Conservation (phyloP, 805 yeast species). For the Komagataella mondaviorum region DNA sequence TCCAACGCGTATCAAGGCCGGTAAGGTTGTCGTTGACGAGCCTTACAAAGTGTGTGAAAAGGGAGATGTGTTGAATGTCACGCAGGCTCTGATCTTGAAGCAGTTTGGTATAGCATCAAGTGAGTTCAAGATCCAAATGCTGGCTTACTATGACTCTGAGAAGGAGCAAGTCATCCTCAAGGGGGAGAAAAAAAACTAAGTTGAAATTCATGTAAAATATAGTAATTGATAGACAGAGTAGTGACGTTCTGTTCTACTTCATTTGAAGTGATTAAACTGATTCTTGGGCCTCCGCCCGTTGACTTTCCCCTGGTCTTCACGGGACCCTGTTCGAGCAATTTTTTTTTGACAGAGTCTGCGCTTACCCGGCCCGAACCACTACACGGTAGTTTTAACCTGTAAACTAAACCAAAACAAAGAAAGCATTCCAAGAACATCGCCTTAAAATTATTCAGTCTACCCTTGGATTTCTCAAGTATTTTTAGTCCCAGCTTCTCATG, state of each 20-base stretch:
- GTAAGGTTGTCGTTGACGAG: conserved; percentile 67
- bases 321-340: neutral
- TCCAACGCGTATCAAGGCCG: conserved; percentile 83
- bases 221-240: neutral
- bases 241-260: neutral
- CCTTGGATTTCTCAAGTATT: neutral
- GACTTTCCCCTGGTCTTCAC: neutral
- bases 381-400: neutral
- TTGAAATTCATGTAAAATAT: neutral
- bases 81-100: conserved; percentile 83
- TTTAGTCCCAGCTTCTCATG: neutral
- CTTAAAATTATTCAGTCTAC: neutral
- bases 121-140: conserved; percentile 69
- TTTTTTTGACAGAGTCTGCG: neutral
- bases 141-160: conserved; percentile 71
- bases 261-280: no score
- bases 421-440: neutral
- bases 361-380: neutral
- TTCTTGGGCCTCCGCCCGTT: neutral
- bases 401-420: neutral
- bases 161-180: conserved; percentile 7
- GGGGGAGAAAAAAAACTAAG: neutral
- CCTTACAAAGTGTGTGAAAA: conserved; percentile 71
- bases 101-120: conserved; percentile 94
- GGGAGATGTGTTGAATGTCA: conserved; percentile 76